phyloP scores from a whole-genome alignment of 768 basidiomycete genomes.

The Amanita polypyramis region DNA sequence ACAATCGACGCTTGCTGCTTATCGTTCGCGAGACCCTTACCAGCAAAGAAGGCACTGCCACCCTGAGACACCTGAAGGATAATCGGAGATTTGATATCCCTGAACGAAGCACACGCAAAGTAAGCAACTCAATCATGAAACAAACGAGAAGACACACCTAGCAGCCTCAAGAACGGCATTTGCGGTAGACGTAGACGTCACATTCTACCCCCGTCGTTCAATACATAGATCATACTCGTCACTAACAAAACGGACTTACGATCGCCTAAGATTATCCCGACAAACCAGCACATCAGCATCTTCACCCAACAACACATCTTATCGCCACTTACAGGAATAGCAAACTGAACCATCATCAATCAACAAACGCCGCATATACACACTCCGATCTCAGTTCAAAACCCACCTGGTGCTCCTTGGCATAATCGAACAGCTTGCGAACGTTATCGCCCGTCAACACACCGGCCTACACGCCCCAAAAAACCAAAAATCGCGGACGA shows the following conservation, averaged over 20 bases:
- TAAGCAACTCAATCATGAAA: no score
- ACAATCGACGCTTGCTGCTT: conserved; percentile 90
- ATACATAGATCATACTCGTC: neutral
- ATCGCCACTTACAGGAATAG: conserved; percentile 60
- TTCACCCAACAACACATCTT: neutral
- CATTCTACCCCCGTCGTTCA: conserved; percentile 47
- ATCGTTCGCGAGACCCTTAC: conserved; percentile 92
- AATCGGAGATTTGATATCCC: conserved; percentile 94
- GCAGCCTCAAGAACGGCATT: conserved; percentile 96
- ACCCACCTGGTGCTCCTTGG: conserved; percentile 71
- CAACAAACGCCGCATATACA: neutral
- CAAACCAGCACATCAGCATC: neutral
- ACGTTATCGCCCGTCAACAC: conserved; percentile 94
- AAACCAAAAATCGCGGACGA: neutral
- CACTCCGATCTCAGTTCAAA: conserved; percentile 8
- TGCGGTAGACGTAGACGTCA: conserved; percentile 91
- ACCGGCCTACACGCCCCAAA: conserved; percentile 50
- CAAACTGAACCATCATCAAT: conserved; percentile 41
- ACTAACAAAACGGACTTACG: conserved; percentile 35
- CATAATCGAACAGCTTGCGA: conserved; percentile 92
- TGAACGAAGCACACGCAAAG: conserved; percentile 23
- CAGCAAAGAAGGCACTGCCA: conserved; percentile 91
- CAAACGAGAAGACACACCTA: no score
- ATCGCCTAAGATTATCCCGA: conserved; percentile 43
- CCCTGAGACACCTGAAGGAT: conserved; percentile 98